Conservation (phyloP, 192 early-diverging fungal species). For the Lobosporangium transversale region DNA sequence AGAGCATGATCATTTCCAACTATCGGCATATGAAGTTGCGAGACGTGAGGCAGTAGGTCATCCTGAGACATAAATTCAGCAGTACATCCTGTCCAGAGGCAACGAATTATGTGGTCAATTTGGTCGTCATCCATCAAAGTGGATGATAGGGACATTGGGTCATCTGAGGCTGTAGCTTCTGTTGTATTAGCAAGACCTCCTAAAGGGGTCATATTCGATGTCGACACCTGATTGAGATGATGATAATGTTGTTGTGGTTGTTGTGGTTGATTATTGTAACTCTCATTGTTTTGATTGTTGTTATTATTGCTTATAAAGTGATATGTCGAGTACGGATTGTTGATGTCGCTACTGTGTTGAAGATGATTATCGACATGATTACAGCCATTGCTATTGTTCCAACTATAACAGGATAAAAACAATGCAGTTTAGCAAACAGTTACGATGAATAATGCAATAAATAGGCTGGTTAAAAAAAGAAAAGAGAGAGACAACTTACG, state of each 20-base stretch:
- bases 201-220: constrained; percentile 6
- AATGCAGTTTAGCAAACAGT: background rate
- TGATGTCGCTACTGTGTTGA: constrained; percentile 11
- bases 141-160: constrained; percentile 9
- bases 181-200: constrained; percentile 2
- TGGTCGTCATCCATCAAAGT: constrained; percentile 31
- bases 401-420: constrained; percentile 1
- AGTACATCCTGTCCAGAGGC: constrained; percentile 61
- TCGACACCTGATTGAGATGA: background rate
- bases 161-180: no score
- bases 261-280: background rate
- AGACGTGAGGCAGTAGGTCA: constrained; percentile 63
- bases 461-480: background rate
- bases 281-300: constrained; percentile 5
- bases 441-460: background rate
- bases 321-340: constrained; percentile 29
- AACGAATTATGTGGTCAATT: constrained; percentile 52
- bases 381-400: constrained; percentile 4
- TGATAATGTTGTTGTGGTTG: no score
- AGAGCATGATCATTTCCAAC: constrained; percentile 41
- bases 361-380: constrained; percentile 9
- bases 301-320: constrained; percentile 21
- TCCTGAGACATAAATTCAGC: constrained; percentile 61
- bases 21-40: constrained; percentile 54
- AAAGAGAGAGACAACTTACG: constrained; percentile 43